Evolutionary conservation across 2,329 filamentous ascomycete genomes (phyloP).

Genomic region (Phoma herbarum): DNA sequence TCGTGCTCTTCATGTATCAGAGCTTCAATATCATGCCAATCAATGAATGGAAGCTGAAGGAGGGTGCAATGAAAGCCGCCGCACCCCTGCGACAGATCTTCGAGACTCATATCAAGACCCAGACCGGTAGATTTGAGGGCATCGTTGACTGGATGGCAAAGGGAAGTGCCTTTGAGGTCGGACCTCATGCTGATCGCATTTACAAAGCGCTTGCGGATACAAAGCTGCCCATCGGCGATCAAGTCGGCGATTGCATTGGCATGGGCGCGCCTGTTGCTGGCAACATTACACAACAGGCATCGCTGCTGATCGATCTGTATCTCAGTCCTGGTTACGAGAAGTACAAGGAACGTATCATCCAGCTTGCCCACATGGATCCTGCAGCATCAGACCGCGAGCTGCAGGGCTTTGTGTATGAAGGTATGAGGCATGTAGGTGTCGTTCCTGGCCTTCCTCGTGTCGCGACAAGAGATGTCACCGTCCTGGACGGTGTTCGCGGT

Average conservation of each 20-base stretch:
- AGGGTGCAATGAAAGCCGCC: conserved; percentile 57
- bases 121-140: conserved; percentile 62
- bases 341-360: conserved; percentile 62
- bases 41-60: conserved; percentile 60
- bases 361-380: conserved; percentile 58
- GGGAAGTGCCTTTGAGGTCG: conserved; percentile 65
- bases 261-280: conserved; percentile 61
- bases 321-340: conserved; percentile 60
- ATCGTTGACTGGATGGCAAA: conserved; percentile 59
- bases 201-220: conserved; percentile 60
- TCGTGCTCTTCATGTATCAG: conserved; percentile 70
- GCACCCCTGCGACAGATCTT: conserved; percentile 73
- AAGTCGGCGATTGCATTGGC: conserved; percentile 61
- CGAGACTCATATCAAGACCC: conserved; percentile 71
- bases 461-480: conserved; percentile 57
- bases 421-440: conserved; percentile 63
- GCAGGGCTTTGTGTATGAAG: conserved; percentile 64
- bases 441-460: conserved; percentile 63
- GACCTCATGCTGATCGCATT: conserved; percentile 60
- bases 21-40: conserved; percentile 62
- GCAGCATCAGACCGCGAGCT: conserved; percentile 65
- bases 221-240: conserved; percentile 58
- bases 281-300: conserved; percentile 63
- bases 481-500: conserved; percentile 59
- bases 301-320: conserved; percentile 62